Evolutionary conservation across 2,329 filamentous ascomycete genomes (phyloP), one percentile per base, ranked within the genome.

Genomic region (Diaporthe caulivora): DNA sequence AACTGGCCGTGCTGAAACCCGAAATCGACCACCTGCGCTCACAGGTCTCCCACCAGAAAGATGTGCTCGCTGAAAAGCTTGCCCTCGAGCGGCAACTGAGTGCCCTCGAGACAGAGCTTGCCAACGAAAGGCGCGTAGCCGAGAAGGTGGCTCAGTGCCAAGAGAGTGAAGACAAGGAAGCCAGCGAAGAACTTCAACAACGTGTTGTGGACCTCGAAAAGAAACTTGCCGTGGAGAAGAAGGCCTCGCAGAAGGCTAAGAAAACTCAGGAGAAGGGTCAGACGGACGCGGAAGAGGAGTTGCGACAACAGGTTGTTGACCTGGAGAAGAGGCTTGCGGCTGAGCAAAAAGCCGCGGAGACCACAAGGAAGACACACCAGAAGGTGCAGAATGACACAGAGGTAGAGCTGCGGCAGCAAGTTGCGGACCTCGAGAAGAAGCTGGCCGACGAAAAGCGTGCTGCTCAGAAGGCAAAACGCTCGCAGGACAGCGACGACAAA

Each of bases 91-190:
- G 93, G 60, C 94, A 97, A 82, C 82, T 98, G 37, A 92, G 89
- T 79, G 91, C 92, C 1, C 82, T 95, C 2, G 93, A 97, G 81
- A 91, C 94, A 55, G 93, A 97, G 78, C 87, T 98, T 2, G 94
- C 95, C 76, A 94, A 93, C 77, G 94, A 97, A 80, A 96, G 83
- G 74, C 79, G 81, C 71, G 81, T 81, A 2, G 81, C 80, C 40
- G 77, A 81, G 37, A 79, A 79, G 18, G 77, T 79, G n/a, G 77
- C 80, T 44, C 77, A 79, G 24, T 72, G 75, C 47, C 73, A 74
- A 47, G 75, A 76, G 55, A 68, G 24, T 18, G 58, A 77, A 26
- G 76, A 80, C 44, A 77, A 88, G 76, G 81, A 83, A 77, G 85
- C 84, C 62, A 76, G 84, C 80, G 80, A 88, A 80, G 80, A 89